Conservation (phyloP, 495 filamentous ascomycete genomes). For the Penicillium cataractarum region DNA sequence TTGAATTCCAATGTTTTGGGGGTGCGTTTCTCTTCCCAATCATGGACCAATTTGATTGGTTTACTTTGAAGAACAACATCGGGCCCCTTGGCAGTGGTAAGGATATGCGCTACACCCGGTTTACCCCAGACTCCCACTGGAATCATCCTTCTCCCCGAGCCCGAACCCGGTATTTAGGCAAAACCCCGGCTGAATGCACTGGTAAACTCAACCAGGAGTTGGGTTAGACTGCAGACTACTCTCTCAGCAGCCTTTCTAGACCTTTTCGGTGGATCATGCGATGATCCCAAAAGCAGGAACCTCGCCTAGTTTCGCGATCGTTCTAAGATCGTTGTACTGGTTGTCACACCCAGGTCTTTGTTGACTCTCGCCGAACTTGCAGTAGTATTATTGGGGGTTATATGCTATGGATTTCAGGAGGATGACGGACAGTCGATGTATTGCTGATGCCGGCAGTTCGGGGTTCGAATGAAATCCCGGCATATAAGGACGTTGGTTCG, state of each 20-base stretch:
- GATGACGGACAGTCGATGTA: background rate
- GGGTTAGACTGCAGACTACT: conserved; percentile 13
- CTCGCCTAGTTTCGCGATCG: background rate
- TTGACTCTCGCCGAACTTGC: too few species aligned
- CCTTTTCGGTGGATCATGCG: conserved; percentile 3
- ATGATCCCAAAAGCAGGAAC: conserved; percentile 11
- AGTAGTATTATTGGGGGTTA: too few species aligned
- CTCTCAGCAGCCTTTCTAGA: background rate
- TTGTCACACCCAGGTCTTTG: too few species aligned
- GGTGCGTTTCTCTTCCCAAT: background rate
- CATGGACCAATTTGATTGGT: background rate
- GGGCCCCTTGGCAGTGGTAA: background rate
- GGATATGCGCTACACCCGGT: background rate
- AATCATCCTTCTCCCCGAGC: background rate
- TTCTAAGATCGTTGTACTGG: too few species aligned
- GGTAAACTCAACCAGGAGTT: background rate
- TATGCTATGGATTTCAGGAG: background rate
- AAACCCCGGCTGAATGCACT: conserved; percentile 8
- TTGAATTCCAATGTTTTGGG: too few species aligned
- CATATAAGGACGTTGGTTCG: background rate
- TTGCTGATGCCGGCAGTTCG: background rate
- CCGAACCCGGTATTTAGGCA: conserved; percentile 23
- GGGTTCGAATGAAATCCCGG: background rate
- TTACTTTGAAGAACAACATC: background rate
- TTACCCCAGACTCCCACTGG: conserved; percentile 6